A percentile compares a stretch with the other conserved stretches of the same genome.
These are phyloP conservation scores for Epithemia pelagica DNA, from an alignment of 108 stramenopile species.

Conservation along the genomic window DNA sequence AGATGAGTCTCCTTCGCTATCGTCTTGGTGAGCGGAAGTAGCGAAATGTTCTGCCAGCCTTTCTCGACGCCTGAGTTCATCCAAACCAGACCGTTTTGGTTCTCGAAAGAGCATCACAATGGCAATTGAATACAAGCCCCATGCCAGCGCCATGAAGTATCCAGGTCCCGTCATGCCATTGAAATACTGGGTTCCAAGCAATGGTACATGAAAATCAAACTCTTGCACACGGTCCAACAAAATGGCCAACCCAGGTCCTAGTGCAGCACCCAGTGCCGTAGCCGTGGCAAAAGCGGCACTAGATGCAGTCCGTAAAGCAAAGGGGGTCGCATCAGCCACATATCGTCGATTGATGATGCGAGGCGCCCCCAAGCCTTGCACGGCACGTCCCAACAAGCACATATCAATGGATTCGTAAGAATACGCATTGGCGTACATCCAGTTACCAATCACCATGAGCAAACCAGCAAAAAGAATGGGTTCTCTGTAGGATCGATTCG, in stretches of 20 bases:
- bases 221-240: slow-evolving; percentile 39
- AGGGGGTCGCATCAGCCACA: slow-evolving; percentile 70
- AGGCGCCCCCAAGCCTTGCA: slow-evolving; percentile 75
- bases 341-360: slow-evolving; percentile 70
- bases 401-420: slow-evolving; percentile 49
- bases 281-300: slow-evolving; percentile 64
- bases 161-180: slow-evolving; percentile 66
- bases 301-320: slow-evolving; percentile 49
- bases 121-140: slow-evolving; percentile 33
- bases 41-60: not conserved
- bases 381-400: slow-evolving; percentile 59
- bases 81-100: slow-evolving; percentile 47
- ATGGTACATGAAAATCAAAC: slow-evolving; percentile 45
- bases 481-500: slow-evolving; percentile 59
- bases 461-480: slow-evolving; percentile 63
- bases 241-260: slow-evolving; percentile 69
- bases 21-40: not conserved
- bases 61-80: slow-evolving; percentile 34
- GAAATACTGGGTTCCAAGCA: slow-evolving; percentile 42
- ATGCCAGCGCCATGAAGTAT: slow-evolving; percentile 48
- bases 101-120: slow-evolving; percentile 35
- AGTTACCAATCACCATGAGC: slow-evolving; percentile 60
- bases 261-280: slow-evolving; percentile 60
- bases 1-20: no score
- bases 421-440: slow-evolving; percentile 66